Conservation (phyloP, 805 yeast species). For the Ogataea nakhonphanomensis region DNA sequence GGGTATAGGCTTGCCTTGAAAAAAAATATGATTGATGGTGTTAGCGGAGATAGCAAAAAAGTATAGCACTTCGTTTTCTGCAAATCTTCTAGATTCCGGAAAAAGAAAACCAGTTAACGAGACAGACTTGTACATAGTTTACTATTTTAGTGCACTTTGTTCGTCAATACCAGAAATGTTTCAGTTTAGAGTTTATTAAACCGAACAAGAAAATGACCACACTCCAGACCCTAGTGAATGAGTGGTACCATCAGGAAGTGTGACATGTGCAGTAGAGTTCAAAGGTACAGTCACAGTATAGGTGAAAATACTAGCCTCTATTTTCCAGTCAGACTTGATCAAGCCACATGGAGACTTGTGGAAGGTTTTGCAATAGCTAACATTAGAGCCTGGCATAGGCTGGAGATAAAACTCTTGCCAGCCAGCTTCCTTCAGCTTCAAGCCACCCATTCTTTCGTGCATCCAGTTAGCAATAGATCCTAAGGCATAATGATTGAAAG, state of each 20-base stretch:
- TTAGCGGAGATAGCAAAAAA: background rate
- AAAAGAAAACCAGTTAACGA: background rate
- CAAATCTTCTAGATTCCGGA: background rate
- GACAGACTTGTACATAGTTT: background rate
- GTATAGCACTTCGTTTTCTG: too few relatives aligned
- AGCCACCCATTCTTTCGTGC: conserved; percentile 20
- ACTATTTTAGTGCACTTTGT: background rate
- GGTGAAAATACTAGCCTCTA: conserved; percentile 7
- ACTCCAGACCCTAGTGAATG: conserved; percentile 14
- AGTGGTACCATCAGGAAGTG: conserved; percentile 14
- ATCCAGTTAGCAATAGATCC: conserved; percentile 25
- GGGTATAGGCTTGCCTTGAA: background rate
- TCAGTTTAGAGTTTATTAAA: background rate
- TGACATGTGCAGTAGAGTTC: conserved; percentile 9
- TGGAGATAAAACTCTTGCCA: conserved; percentile 15
- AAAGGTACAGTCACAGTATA: conserved; percentile 14
- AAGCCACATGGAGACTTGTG: conserved; percentile 15
- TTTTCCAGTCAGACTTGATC: conserved; percentile 12
- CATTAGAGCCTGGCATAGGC: conserved; percentile 16
- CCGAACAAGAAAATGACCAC: conserved; percentile 3
- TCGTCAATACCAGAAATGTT: background rate
- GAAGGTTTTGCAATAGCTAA: conserved; percentile 8
- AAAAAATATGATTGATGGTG: background rate
- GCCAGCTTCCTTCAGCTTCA: conserved; percentile 15
- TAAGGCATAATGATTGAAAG: conserved; percentile 29